These are phyloP conservation scores for Pochonia chlamydosporia DNA, from an alignment of 2,329 filamentous ascomycete genomes.

Conservation along the genomic window DNA sequence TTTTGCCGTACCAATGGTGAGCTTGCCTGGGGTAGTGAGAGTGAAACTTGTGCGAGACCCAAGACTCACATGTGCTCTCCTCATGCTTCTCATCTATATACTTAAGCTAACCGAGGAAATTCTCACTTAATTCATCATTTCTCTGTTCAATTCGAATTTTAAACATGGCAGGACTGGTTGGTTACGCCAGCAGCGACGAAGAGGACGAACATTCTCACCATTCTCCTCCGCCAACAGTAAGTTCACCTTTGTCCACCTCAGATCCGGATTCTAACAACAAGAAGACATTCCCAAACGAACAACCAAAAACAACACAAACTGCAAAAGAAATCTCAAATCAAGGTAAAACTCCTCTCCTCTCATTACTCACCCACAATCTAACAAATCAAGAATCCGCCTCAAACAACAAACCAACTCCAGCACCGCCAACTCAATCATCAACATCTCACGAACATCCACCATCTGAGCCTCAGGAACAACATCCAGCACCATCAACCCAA, in stretches of 20 bases:
- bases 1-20: neutral
- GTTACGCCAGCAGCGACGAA: slow-evolving; percentile 47
- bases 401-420: neutral
- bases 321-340: neutral
- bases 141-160: neutral
- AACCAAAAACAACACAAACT: neutral
- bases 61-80: neutral
- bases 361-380: neutral
- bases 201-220: slow-evolving; percentile 28
- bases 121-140: neutral
- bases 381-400: neutral
- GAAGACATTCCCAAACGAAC: neutral
- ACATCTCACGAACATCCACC: neutral
- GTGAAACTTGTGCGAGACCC: no score
- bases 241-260: neutral
- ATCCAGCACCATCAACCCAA: slow-evolving; percentile 1
- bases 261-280: neutral
- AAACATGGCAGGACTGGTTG: slow-evolving; percentile 39
- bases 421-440: neutral
- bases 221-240: slow-evolving; percentile 1
- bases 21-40: neutral
- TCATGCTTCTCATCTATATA: neutral
- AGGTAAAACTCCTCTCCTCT: neutral
- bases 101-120: neutral
- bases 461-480: neutral